phyloP scores from a whole-genome alignment of 371 early-diverging fungal species.

The Globomyces sp. region DNA sequence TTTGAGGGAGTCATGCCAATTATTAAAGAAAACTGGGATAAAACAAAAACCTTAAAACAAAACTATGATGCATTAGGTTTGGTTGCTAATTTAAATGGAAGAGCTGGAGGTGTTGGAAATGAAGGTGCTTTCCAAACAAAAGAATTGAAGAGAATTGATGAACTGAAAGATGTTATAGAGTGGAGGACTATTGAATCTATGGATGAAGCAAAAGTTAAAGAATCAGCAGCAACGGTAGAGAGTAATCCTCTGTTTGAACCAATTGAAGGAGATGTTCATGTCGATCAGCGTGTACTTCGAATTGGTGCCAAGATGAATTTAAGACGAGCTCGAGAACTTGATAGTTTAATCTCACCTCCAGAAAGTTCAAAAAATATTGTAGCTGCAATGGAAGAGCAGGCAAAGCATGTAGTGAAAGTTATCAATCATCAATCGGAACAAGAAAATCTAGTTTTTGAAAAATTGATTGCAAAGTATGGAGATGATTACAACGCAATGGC shows the following conservation, averaged over 20 bases:
- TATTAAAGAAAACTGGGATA: conserved; percentile 72
- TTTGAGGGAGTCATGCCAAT: conserved; percentile 41
- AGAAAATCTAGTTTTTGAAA: conserved; percentile 62
- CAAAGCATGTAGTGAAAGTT: conserved; percentile 48
- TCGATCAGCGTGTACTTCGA: conserved; percentile 13
- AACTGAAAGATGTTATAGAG: conserved; percentile 25
- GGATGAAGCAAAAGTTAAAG: conserved; percentile 9
- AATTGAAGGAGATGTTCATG: conserved; percentile 15
- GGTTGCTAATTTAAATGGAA: conserved; percentile 72
- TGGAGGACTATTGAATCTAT: conserved; percentile 23
- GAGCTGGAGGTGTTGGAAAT: conserved; percentile 61
- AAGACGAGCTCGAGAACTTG: neutral
- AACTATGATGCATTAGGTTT: conserved; percentile 72
- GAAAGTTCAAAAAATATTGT: conserved; percentile 22
- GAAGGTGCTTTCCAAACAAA: conserved; percentile 18
- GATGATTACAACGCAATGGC: conserved; percentile 82
- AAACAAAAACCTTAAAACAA: conserved; percentile 68
- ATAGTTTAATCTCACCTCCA: neutral
- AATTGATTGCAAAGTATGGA: conserved; percentile 74
- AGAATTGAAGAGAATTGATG: conserved; percentile 21
- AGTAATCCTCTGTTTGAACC: conserved; percentile 6
- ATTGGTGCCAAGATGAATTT: conserved; percentile 24
- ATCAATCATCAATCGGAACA: conserved; percentile 64
- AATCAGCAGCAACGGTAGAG: neutral
- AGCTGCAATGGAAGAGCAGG: conserved; percentile 56